Evolutionary conservation across 176 grass and related monocot genomes (phyloP).

Genomic region (Ensete glaucum): DNA sequence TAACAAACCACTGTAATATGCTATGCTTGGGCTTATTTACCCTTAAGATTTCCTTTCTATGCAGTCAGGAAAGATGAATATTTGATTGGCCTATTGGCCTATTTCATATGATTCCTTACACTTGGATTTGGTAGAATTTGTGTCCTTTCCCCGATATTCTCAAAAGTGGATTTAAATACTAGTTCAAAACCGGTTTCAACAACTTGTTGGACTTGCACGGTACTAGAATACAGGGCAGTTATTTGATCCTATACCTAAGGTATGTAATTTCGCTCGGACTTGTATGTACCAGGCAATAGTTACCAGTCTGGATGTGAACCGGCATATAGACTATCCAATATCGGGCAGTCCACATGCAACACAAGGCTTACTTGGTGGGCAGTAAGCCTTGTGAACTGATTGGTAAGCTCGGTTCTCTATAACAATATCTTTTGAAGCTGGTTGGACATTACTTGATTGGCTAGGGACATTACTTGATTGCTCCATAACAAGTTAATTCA

Average conservation of each 20-base stretch:
- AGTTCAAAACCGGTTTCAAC: too few relatives aligned
- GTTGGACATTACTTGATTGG: neutral
- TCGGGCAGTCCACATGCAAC: too few relatives aligned
- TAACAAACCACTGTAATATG: neutral
- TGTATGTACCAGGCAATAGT: too few relatives aligned
- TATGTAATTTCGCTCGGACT: too few relatives aligned
- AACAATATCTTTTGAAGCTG: neutral
- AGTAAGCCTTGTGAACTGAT: too few relatives aligned
- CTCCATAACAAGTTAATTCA: neutral
- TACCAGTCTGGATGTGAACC: too few relatives aligned
- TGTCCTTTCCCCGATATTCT: neutral
- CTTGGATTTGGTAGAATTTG: neutral
- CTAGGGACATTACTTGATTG: neutral
- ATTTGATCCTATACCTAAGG: too few relatives aligned
- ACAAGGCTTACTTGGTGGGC: too few relatives aligned
- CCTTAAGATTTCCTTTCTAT: neutral
- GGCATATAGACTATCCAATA: too few relatives aligned
- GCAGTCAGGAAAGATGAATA: neutral
- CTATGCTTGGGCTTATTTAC: neutral
- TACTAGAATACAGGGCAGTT: too few relatives aligned
- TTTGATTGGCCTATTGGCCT: neutral
- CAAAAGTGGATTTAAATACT: neutral
- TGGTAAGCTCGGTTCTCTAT: neutral
- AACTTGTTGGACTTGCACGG: too few relatives aligned
- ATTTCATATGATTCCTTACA: neutral